Evolutionary conservation across 352 stramenopile genomes (phyloP), one percentile per base, ranked within the genome.

Genomic region (Saprolegnia diclina): DNA sequence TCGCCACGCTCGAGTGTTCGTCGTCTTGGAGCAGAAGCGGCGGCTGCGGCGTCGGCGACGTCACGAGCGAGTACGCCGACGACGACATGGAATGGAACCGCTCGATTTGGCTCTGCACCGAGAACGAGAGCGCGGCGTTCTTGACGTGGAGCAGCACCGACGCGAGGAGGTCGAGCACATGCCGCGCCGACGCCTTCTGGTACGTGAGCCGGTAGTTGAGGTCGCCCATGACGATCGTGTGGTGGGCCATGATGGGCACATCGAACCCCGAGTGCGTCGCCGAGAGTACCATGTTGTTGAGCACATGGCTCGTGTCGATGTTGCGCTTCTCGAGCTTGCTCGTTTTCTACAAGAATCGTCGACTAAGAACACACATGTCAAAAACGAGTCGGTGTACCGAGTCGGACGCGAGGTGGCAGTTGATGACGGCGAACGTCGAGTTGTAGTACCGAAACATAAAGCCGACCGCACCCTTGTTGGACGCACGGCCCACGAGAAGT

Each of bases 401-500:
- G 74, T 97, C 89, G 4, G 90, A 95, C 26, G 89, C 82, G 32
- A 97, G 76, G 71, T 97, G 90, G 52, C 85, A 94, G 74, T 82
- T 88, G 22, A 95, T 82, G 48, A 97, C 94, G 6, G 83, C 83
- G 59, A 96, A 91, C 2, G 83, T 92, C 9, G 82, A 88, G 72
- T 96, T 87, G 67, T 86, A 89, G 66, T 95, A 93, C 14, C 87
- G 85, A 65, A 97, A 92, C 0, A 81, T 80, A 40, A 97, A 84
- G 22, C 89, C 88, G 18, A 96, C 89, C n/a, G 85, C 87, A 52
- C 90, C 90, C 75, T 97, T 97, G 77, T 96, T 97, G 48, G 85
- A 90, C 37, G 89, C 87, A 7, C 85, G 82, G 0, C 84, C 83
- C 38, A 94, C 64, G 10, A 94, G 71, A 38, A 94, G 71, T 6